Evolutionary conservation across 2,329 filamentous ascomycete species (phyloP).

Genomic region (Curvularia lunata): DNA sequence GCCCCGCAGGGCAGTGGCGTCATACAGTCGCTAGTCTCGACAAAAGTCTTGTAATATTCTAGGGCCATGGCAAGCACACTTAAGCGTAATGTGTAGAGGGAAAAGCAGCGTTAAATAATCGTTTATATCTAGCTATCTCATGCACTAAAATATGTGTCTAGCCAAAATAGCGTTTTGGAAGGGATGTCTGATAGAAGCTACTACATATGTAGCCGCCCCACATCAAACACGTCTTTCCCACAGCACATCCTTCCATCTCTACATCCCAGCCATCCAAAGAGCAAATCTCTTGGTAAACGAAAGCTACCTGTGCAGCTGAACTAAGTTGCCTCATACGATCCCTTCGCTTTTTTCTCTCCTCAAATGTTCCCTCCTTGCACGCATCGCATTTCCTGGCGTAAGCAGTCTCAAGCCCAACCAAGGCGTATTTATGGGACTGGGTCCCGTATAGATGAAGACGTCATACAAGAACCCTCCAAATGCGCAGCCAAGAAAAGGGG

Average conservation of each 20-base stretch:
- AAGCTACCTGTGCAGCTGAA: not conserved
- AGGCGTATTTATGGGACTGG: constrained; percentile 73
- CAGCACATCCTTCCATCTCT: not conserved
- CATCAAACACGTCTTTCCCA: not conserved
- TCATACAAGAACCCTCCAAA: constrained; percentile 44
- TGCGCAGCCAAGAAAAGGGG: constrained; percentile 66
- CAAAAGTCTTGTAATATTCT: too few species aligned
- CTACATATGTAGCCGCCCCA: too few species aligned
- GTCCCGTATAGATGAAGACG: constrained; percentile 66
- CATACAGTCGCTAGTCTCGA: too few species aligned
- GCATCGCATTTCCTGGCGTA: constrained; percentile 29
- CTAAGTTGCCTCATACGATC: constrained; percentile 23
- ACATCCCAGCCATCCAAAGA: too few species aligned
- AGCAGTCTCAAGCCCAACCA: constrained; percentile 67
- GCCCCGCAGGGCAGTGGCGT: too few species aligned
- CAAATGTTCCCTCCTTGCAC: constrained; percentile 28
- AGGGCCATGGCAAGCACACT: too few species aligned
- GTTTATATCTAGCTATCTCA: too few species aligned
- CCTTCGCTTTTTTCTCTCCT: constrained; percentile 39
- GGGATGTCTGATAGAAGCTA: too few species aligned
- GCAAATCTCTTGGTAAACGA: not conserved
- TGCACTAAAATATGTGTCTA: too few species aligned
- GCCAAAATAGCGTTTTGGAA: too few species aligned
- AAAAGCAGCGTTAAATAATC: too few species aligned
- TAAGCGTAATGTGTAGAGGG: too few species aligned